phyloP scores from a whole-genome alignment of 148 eudicot genomes.

The Cornus kousa region DNA sequence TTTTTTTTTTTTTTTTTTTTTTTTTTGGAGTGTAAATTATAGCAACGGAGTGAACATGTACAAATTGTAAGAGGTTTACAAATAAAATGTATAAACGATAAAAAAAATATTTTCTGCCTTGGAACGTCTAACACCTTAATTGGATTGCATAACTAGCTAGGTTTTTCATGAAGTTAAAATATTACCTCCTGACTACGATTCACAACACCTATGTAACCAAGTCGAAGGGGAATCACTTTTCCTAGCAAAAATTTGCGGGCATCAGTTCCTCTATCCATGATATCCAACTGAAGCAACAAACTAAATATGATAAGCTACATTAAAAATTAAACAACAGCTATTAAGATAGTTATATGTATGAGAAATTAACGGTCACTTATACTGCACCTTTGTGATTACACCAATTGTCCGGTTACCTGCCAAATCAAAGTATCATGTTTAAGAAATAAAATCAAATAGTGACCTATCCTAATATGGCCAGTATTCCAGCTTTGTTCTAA shows the following conservation, averaged over 20 bases:
- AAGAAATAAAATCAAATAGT: slow-evolving; percentile 17
- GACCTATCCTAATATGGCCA: neutral
- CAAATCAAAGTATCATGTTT: slow-evolving; percentile 16
- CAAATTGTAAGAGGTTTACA: neutral
- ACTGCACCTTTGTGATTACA: slow-evolving; percentile 76
- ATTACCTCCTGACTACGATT: slow-evolving; percentile 95
- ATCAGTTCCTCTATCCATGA: slow-evolving; percentile 96
- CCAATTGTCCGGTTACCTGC: slow-evolving; percentile 91
- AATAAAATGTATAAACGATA: neutral
- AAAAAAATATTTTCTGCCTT: neutral
- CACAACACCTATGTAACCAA: slow-evolving; percentile 91
- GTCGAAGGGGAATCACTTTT: slow-evolving; percentile 86
- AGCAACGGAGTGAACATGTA: neutral
- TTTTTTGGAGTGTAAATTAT: neutral
- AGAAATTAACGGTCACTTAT: neutral
- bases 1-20: no score
- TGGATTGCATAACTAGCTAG: neutral
- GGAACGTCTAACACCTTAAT: neutral
- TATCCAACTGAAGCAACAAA: slow-evolving; percentile 65
- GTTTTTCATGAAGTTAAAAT: neutral
- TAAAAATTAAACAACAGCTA: neutral
- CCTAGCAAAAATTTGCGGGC: slow-evolving; percentile 90
- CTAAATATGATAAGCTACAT: neutral
- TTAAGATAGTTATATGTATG: neutral
- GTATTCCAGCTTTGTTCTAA: neutral